phyloP scores from a whole-genome alignment of 2,329 filamentous ascomycete genomes.

The Dissoconium aciculare region DNA sequence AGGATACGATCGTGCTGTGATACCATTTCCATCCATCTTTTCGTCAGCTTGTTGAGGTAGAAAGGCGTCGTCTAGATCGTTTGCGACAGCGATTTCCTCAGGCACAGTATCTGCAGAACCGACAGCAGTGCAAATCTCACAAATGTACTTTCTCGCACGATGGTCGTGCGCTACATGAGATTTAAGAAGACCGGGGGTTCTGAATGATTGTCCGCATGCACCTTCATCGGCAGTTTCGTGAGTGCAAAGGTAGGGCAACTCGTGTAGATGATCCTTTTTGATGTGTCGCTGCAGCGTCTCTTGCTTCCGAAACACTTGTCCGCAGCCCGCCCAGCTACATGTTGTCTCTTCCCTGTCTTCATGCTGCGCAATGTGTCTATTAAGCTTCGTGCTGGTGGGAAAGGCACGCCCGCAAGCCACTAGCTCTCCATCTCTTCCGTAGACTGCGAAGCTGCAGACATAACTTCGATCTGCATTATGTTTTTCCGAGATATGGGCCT shows the following conservation, averaged over 20 bases:
- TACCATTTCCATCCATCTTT: no score
- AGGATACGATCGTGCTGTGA: conserved; percentile 4
- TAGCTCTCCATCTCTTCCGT: conserved; percentile 8
- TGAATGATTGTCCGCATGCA: conserved; percentile 54
- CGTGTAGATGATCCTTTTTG: conserved; percentile 55
- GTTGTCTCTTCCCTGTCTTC: conserved; percentile 48
- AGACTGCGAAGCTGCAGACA: conserved; percentile 44
- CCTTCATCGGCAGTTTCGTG: conserved; percentile 37
- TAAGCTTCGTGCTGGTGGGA: conserved; percentile 61
- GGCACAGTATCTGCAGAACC: conserved; percentile 1
- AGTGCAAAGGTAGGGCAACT: conserved; percentile 57
- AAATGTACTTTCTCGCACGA: conserved; percentile 53
- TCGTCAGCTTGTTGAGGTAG: conserved; percentile 11
- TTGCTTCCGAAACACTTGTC: conserved; percentile 76
- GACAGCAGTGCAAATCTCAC: conserved; percentile 49
- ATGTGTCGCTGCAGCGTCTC: conserved; percentile 75
- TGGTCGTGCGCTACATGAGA: conserved; percentile 59
- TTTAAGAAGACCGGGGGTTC: conserved; percentile 55
- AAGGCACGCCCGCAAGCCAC: conserved; percentile 62
- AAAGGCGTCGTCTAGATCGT: conserved; percentile 13
- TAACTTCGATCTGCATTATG: conserved; percentile 59
- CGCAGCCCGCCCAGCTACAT: conserved; percentile 45
- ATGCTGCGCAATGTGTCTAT: conserved; percentile 65
- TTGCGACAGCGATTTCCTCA: conserved; percentile 4
- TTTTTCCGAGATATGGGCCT: conserved; percentile 68